Evolutionary conservation across 306 rosid species (phyloP), one percentile per base, ranked within the genome.

Genomic region (Notholithocarpus densiflorus): DNA sequence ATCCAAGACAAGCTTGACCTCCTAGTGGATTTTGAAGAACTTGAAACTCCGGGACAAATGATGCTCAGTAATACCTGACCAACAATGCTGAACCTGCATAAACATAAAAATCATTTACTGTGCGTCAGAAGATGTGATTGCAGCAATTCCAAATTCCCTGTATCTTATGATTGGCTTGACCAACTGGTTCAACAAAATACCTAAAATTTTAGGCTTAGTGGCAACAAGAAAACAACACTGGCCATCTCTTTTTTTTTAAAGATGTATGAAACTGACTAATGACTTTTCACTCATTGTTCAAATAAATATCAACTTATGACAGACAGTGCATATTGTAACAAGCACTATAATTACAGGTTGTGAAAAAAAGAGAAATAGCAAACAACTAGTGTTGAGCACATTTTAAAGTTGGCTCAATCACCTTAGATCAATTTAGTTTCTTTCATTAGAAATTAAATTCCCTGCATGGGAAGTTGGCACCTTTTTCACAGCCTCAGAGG

Each of bases 31-130:
- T 76, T 77, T 75, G 84, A 82, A 86, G 84, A 79, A 64, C 70
- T 71, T 73, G 78, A 76, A 80, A 88, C 68, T 80, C 79, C 62
- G 75, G 68, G 74, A 75, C 32, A 45, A 23, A 45, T n/a, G 73
- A 69, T 56, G 77, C 81, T 71, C 72, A 73, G 77, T 80, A 80
- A 64, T 90, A 95, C 98, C 98, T 95, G 98, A 31, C 98, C 98
- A 84, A 95, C 97, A 79, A 95, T 93, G 87, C 93, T 92, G 92
- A 95, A 95, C 98, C 98, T 95, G 91, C 89, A 79, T 79, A 78
- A 78, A 75, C 66, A 64, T 56, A 77, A 73, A 87, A 88, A 73
- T 19, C 79, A 81, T 79, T 19, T 55, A 79, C 77, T 65, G 55
- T 51, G 48, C 56, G 73, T 87, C 75, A 88, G 89, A 68, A 68